Percentiles rank a stretch among this genome's conserved stretches.
Evolutionary conservation across 2,329 filamentous ascomycete genomes (phyloP).

Genomic region (Calonectria naviculata): DNA sequence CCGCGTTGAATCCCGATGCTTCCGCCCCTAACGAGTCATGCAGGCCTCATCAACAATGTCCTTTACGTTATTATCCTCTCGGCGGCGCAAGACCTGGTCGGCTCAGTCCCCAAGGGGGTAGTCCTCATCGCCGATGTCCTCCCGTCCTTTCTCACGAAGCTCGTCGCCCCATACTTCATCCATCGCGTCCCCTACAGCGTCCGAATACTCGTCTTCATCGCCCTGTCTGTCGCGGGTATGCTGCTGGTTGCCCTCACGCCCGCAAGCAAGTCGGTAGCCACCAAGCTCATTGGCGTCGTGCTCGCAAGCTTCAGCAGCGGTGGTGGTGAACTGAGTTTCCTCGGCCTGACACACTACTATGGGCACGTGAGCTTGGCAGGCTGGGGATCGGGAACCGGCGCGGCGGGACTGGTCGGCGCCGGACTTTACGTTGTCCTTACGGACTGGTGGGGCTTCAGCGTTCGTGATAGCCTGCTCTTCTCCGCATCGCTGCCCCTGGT

Average conservation of each 20-base stretch:
- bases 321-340: constrained; percentile 88
- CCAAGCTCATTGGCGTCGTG: constrained; percentile 85
- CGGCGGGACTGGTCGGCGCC: constrained; percentile 86
- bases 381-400: constrained; percentile 94
- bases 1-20: accelerated
- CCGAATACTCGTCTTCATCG: constrained; percentile 80
- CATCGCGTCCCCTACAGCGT: constrained; percentile 83
- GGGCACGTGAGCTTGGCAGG: constrained; percentile 87
- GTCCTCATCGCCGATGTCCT: constrained; percentile 94
- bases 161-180: constrained; percentile 93
- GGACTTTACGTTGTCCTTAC: constrained; percentile 90
- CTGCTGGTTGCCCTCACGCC: constrained; percentile 87
- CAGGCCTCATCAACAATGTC: constrained; percentile 86
- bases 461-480: constrained; percentile 78
- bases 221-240: constrained; percentile 86
- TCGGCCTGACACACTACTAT: constrained; percentile 94
- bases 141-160: constrained; percentile 88
- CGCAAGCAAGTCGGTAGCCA: constrained; percentile 69
- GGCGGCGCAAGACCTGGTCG: constrained; percentile 94
- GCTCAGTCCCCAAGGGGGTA: constrained; percentile 89
- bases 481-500: constrained; percentile 83
- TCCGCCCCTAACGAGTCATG: constrained; percentile 16
- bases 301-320: constrained; percentile 88
- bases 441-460: constrained; percentile 79
- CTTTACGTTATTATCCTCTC: constrained; percentile 98